These are phyloP conservation scores for Pythium sukuiense DNA, from an alignment of 352 stramenopile species.

Conservation along the genomic window DNA sequence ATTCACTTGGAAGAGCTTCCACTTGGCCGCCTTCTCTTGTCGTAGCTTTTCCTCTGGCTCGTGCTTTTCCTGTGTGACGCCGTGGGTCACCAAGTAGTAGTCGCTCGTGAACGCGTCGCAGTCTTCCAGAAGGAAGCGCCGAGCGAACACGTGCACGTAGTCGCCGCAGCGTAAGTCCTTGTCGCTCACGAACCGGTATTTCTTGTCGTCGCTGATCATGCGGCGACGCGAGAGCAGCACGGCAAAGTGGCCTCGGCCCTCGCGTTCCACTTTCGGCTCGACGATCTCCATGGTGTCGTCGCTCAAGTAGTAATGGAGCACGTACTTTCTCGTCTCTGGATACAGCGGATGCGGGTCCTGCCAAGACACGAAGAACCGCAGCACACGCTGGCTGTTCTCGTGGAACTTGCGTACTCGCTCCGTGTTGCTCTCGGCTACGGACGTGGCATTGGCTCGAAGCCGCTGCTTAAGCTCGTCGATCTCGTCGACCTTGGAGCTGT, in stretches of 20 bases:
- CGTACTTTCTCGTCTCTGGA: slow-evolving; percentile 84
- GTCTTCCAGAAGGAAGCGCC: slow-evolving; percentile 86
- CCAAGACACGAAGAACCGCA: slow-evolving; percentile 92
- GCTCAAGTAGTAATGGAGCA: slow-evolving; percentile 91
- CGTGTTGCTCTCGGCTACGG: slow-evolving; percentile 34
- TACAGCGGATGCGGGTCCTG: slow-evolving; percentile 90
- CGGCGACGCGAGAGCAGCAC: slow-evolving; percentile 83
- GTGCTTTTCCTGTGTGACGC: slow-evolving; percentile 76
- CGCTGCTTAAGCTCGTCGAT: slow-evolving; percentile 54
- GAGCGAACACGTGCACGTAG: slow-evolving; percentile 80
- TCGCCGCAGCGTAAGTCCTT: slow-evolving; percentile 85
- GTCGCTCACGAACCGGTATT: slow-evolving; percentile 48
- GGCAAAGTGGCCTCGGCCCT: slow-evolving; percentile 60
- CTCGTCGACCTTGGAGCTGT: slow-evolving; percentile 44
- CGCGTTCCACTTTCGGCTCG: slow-evolving; percentile 62
- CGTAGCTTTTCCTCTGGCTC: slow-evolving; percentile 22
- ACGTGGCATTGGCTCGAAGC: slow-evolving; percentile 31
- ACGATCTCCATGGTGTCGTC: slow-evolving; percentile 93
- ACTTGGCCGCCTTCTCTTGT: slow-evolving; percentile 35
- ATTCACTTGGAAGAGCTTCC: slow-evolving; percentile 55
- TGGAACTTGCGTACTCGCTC: slow-evolving; percentile 73
- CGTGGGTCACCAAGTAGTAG: slow-evolving; percentile 85
- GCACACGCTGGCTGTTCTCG: slow-evolving; percentile 79
- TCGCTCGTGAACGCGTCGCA: slow-evolving; percentile 91
- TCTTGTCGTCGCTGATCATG: slow-evolving; percentile 43